Evolutionary conservation across 2,329 filamentous ascomycete genomes (phyloP).

Genomic region (Pezicula neosporulosa): DNA sequence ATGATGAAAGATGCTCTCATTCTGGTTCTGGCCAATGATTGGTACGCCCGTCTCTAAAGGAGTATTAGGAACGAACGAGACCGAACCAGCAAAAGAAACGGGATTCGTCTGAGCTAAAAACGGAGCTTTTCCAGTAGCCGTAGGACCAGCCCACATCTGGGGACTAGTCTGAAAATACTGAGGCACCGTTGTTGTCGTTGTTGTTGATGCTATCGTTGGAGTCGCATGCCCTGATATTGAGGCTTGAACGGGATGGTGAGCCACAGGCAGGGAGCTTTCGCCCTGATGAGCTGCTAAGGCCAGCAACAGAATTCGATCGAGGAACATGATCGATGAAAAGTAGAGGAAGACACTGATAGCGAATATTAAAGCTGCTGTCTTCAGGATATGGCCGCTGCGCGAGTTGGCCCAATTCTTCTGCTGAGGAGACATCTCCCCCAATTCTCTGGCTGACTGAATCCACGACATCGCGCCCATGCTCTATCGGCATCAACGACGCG

Average conservation of each 20-base stretch:
- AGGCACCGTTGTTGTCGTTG: slow-evolving; percentile 39
- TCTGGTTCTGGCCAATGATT: slow-evolving; percentile 55
- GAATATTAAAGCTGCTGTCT: slow-evolving; percentile 2
- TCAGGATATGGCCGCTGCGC: neutral
- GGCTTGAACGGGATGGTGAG: slow-evolving; percentile 1
- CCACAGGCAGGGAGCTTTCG: neutral
- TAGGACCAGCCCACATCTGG: slow-evolving; percentile 61
- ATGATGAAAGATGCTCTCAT: slow-evolving; percentile 66
- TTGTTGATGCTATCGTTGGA: neutral
- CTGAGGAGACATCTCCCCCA: neutral
- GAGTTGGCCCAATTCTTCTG: neutral
- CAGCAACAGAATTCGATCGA: neutral
- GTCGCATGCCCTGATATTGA: neutral
- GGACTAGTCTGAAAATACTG: slow-evolving; percentile 62
- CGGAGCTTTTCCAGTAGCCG: slow-evolving; percentile 64
- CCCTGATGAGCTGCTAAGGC: neutral
- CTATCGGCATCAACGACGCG: neutral
- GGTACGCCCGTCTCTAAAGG: slow-evolving; percentile 70
- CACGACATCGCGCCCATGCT: neutral
- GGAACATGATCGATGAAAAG: slow-evolving; percentile 15
- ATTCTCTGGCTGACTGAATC: neutral
- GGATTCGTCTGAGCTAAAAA: slow-evolving; percentile 70
- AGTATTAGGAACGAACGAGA: slow-evolving; percentile 62
- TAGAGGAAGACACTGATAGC: slow-evolving; percentile 5
- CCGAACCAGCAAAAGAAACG: slow-evolving; percentile 55